Conservation (phyloP, 2,329 filamentous ascomycete genomes). For the Ampelomyces quisqualis region DNA sequence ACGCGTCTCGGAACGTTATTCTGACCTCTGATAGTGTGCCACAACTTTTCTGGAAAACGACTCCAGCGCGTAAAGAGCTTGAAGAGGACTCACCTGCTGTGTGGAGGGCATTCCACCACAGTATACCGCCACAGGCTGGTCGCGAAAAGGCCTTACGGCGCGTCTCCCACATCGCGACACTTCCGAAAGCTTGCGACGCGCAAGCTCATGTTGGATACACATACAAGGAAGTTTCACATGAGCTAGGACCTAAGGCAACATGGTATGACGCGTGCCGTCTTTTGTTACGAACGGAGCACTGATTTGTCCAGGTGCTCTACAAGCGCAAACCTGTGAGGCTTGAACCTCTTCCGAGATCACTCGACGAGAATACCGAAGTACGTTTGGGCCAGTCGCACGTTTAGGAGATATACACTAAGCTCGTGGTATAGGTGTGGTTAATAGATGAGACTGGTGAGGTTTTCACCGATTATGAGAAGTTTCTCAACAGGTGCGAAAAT, state of each 20-base stretch:
- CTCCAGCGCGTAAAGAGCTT: constrained; percentile 23
- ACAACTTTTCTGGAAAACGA: constrained; percentile 32
- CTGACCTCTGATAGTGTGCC: constrained; percentile 33
- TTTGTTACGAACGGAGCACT: constrained; percentile 10
- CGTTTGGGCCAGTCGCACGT: constrained; percentile 28
- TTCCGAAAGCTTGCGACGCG: constrained; percentile 34
- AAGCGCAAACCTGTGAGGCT: constrained; percentile 94
- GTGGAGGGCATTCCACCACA: constrained; percentile 14
- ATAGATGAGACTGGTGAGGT: constrained; percentile 89
- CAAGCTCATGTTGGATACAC: constrained; percentile 10
- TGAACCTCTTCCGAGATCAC: constrained; percentile 67
- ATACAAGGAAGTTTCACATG: constrained; percentile 41
- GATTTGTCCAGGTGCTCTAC: constrained; percentile 72
- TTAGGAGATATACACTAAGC: constrained; percentile 30
- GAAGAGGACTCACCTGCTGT: constrained; percentile 6
- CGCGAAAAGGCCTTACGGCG: constrained; percentile 7
- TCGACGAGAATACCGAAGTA: constrained; percentile 84
- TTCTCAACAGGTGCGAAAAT: constrained; percentile 70
- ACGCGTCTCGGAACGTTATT: constrained; percentile 43
- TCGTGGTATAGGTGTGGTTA: constrained; percentile 72
- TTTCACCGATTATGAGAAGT: constrained; percentile 85
- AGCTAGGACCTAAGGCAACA: constrained; percentile 27
- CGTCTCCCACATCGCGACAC: constrained; percentile 25
- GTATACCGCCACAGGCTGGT: not conserved
- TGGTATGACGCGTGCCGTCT: constrained; percentile 32